These are phyloP conservation scores for Nephelium lappaceum DNA, from an alignment of 345 rosid species.

Conservation along the genomic window DNA sequence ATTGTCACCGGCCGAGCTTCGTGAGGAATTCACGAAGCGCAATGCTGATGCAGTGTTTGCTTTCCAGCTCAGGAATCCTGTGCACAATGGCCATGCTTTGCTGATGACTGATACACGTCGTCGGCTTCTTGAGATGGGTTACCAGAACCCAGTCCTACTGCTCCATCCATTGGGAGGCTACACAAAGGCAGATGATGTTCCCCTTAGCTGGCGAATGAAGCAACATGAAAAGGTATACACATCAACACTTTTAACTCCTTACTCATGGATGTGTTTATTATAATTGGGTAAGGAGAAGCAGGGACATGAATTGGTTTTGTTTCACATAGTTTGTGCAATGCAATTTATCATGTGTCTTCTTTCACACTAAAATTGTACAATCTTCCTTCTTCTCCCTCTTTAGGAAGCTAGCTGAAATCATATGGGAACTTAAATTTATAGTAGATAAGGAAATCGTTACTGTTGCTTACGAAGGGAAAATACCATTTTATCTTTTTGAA, in stretches of 20 bases:
- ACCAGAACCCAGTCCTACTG: constrained; percentile 87
- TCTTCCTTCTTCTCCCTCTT: not conserved
- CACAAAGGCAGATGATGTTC: constrained; percentile 98
- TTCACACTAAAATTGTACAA: not conserved
- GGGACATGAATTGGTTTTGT: not conserved
- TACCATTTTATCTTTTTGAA: not conserved
- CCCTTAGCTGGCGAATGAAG: constrained; percentile 95
- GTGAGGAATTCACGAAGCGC: constrained; percentile 76
- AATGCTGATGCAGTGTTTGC: constrained; percentile 98
- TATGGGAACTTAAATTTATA: not conserved
- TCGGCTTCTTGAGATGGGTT: constrained; percentile 95
- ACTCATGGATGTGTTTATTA: not conserved
- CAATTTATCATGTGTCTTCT: not conserved
- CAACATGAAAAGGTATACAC: constrained; percentile 89
- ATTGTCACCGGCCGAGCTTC: constrained; percentile 83
- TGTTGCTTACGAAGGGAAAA: not conserved
- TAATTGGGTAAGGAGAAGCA: not conserved
- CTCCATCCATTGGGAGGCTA: constrained; percentile 97
- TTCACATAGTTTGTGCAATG: not conserved
- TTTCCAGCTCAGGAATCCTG: constrained; percentile 98
- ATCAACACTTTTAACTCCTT: not conserved
- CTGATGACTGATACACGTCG: constrained; percentile 94
- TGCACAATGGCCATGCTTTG: constrained; percentile 96
- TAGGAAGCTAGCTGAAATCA: not conserved
- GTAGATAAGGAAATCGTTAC: not conserved